phyloP scores from a whole-genome alignment of 176 grass and related monocot species.

The sorghum (Sorghum bicolor) region Sorghum_bicolor_NCBIv3 NC_012876.2:59197501-59198000 shows the following conservation, averaged over 20 bases:
- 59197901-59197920: no score
- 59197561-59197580: constrained; percentile 5
- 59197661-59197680: not conserved
- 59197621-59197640: constrained; percentile 35
- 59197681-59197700: not conserved
- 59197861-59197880: no score
- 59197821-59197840: no score
- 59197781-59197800: not conserved
- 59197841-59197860: no score
- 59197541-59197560: constrained; percentile 23
- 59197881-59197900: no score
- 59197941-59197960: no score
- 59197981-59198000: no score
- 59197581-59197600: constrained; percentile 39
- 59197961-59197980: no score
- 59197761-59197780: not conserved
- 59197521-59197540: constrained; percentile 22
- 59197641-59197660: constrained; percentile 1
- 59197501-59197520: constrained; percentile 6
- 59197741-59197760: not conserved
- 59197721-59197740: not conserved
- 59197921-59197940: no score
- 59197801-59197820: no score
- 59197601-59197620: not conserved
- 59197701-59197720: not conserved